These are phyloP conservation scores for Onygena corvina DNA, from an alignment of 2,329 filamentous ascomycete species.

Conservation along the genomic window DNA sequence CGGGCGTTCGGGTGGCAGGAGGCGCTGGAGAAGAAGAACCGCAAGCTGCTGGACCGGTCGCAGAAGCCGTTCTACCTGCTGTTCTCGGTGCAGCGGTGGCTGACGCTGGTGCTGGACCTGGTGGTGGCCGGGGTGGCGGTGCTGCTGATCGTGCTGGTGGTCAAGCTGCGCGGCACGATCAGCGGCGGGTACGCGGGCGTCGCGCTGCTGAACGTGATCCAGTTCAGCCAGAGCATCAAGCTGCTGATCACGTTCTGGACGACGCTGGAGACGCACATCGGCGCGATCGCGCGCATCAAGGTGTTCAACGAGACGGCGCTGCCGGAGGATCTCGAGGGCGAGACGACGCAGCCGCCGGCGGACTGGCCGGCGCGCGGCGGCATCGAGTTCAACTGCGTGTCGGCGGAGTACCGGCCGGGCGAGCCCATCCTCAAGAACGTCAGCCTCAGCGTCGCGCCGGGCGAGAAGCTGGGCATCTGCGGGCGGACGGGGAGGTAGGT, in stretches of 20 bases:
- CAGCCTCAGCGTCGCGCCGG: constrained; percentile 19
- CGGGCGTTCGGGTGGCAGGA: constrained; percentile 47
- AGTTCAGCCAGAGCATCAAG: constrained; percentile 43
- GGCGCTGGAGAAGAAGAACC: constrained; percentile 35
- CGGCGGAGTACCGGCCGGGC: constrained; percentile 25
- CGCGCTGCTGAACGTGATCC: constrained; percentile 42
- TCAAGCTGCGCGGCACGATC: constrained; percentile 33
- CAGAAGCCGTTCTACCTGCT: constrained; percentile 49
- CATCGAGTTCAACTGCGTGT: constrained; percentile 29
- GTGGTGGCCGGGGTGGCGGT: constrained; percentile 40
- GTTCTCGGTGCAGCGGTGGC: constrained; percentile 47
- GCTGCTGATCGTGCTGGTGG: constrained; percentile 40
- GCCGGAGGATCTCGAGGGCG: constrained; percentile 29
- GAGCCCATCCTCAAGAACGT: constrained; percentile 21
- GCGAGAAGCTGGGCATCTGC: constrained; percentile 27
- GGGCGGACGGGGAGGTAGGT: constrained; percentile 25
- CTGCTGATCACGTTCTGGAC: constrained; percentile 41
- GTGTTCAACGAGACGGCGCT: constrained; percentile 34
- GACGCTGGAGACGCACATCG: constrained; percentile 44
- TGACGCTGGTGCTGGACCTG: constrained; percentile 37
- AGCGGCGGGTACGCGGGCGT: constrained; percentile 42
- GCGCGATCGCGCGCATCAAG: constrained; percentile 44
- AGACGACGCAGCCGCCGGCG: constrained; percentile 25
- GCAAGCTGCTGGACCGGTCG: constrained; percentile 40
- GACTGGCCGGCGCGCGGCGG: constrained; percentile 29